phyloP scores from a whole-genome alignment of 179 eudicot genomes.

The Corrigiola litoralis region DNA sequence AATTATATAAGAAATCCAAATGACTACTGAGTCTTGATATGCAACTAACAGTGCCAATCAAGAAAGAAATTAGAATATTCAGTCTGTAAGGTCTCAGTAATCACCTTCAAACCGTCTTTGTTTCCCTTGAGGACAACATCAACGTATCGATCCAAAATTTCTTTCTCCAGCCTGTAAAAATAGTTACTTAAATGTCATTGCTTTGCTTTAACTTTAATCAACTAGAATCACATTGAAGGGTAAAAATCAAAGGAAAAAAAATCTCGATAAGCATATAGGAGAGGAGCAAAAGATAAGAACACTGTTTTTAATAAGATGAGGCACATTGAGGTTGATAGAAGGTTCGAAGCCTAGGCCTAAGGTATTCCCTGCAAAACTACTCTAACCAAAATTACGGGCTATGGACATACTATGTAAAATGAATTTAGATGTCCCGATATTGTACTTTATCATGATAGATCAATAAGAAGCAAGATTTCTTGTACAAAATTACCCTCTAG shows the following conservation, averaged over 20 bases:
- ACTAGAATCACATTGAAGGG: neutral
- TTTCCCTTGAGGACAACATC: constrained; percentile 94
- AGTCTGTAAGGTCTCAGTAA: constrained; percentile 6
- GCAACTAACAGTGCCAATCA: too few species aligned
- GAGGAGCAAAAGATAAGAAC: neutral
- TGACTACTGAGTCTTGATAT: too few species aligned
- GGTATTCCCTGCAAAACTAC: neutral
- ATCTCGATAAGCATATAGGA: neutral
- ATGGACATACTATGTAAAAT: too few species aligned
- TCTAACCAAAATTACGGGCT: too few species aligned
- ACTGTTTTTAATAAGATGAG: neutral
- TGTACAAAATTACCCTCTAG: too few species aligned
- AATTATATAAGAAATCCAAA: too few species aligned
- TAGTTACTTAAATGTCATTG: neutral
- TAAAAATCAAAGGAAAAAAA: neutral
- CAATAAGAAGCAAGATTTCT: too few species aligned
- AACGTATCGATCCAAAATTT: constrained; percentile 86
- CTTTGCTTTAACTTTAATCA: neutral
- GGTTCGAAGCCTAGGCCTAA: neutral
- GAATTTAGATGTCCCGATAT: too few species aligned
- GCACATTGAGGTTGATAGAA: neutral
- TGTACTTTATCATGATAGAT: too few species aligned
- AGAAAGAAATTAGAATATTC: neutral
- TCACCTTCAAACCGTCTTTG: constrained; percentile 95
- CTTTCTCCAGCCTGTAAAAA: constrained; percentile 81